Evolutionary conservation across 352 stramenopile species (phyloP).

Genomic region (Phytophthora nicotianae): DNA sequence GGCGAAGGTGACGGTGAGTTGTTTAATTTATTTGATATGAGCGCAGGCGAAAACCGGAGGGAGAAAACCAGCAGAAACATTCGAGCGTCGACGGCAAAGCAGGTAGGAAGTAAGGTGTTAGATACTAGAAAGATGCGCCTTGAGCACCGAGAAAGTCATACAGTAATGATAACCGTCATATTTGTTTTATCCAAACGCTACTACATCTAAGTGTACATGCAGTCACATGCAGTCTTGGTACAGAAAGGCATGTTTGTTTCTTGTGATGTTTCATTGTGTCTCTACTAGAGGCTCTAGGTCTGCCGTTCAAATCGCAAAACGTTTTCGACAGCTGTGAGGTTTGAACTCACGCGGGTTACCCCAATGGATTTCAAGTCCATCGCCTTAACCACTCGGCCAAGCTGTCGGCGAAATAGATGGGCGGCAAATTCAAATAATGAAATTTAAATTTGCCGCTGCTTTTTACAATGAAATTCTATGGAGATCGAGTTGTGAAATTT

Average conservation of each 20-base stretch:
- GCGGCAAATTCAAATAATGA: not conserved
- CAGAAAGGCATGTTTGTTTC: too few relatives aligned
- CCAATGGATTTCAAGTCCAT: constrained; percentile 47
- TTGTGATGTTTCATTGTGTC: not conserved
- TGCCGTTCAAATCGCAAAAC: constrained; percentile 7
- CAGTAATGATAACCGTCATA: constrained; percentile 20
- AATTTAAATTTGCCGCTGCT: too few relatives aligned
- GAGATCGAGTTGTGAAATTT: too few relatives aligned
- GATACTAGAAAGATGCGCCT: constrained; percentile 12
- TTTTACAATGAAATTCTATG: too few relatives aligned
- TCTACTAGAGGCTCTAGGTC: not conserved
- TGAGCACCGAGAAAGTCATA: constrained; percentile 5
- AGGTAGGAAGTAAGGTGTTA: constrained; percentile 20
- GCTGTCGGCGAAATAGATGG: constrained; percentile 11
- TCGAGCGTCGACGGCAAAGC: constrained; percentile 16
- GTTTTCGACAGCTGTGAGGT: constrained; percentile 38
- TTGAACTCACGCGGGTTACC: constrained; percentile 40
- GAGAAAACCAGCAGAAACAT: constrained; percentile 26
- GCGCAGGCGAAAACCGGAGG: constrained; percentile 22
- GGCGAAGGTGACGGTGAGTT: constrained; percentile 18
- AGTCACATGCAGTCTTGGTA: too few relatives aligned
- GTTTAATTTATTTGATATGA: constrained; percentile 53
- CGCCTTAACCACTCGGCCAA: constrained; percentile 44
- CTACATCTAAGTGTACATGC: not conserved
- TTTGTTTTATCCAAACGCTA: constrained; percentile 14